Evolutionary conservation across 2,329 filamentous ascomycete genomes (phyloP).

Genomic region (Neopestalotiopsis sp.): DNA sequence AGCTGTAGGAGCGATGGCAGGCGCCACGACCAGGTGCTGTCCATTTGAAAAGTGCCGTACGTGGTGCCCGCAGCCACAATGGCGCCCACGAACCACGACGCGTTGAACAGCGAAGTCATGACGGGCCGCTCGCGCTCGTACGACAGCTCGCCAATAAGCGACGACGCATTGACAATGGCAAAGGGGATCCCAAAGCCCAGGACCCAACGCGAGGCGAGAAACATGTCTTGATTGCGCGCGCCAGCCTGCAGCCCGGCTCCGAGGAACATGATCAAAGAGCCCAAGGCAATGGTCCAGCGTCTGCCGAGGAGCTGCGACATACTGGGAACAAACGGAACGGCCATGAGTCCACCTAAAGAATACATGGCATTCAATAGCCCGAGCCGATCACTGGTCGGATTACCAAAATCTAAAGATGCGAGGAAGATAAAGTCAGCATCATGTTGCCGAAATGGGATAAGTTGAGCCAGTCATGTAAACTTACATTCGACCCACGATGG

Average conservation of each 20-base stretch:
- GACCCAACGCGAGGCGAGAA: constrained; percentile 50
- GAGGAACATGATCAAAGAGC: constrained; percentile 27
- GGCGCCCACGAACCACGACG: constrained; percentile 55
- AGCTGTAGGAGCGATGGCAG: constrained; percentile 48
- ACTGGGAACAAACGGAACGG: constrained; percentile 46
- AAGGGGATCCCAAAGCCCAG: constrained; percentile 52
- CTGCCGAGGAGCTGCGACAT: constrained; percentile 46
- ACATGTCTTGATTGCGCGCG: constrained; percentile 51
- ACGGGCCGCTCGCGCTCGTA: constrained; percentile 60
- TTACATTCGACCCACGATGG: constrained; percentile 44
- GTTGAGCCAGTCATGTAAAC: neutral
- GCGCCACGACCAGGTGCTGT: constrained; percentile 45
- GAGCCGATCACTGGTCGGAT: constrained; percentile 43
- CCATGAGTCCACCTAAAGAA: constrained; percentile 48
- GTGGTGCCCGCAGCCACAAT: constrained; percentile 49
- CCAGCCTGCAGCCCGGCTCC: constrained; percentile 49
- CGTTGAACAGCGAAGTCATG: constrained; percentile 60
- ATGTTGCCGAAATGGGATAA: too few species aligned
- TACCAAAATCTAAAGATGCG: constrained; percentile 41
- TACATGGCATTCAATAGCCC: constrained; percentile 50
- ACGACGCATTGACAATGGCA: constrained; percentile 42
- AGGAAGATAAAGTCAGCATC: neutral
- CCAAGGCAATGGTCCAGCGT: constrained; percentile 51
- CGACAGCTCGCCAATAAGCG: constrained; percentile 58
- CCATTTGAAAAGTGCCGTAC: constrained; percentile 48